Evolutionary conservation across 2,329 filamentous ascomycete species (phyloP), one percentile per base, ranked within the genome.

Genomic region (Pseudocercospora macadamiae): DNA sequence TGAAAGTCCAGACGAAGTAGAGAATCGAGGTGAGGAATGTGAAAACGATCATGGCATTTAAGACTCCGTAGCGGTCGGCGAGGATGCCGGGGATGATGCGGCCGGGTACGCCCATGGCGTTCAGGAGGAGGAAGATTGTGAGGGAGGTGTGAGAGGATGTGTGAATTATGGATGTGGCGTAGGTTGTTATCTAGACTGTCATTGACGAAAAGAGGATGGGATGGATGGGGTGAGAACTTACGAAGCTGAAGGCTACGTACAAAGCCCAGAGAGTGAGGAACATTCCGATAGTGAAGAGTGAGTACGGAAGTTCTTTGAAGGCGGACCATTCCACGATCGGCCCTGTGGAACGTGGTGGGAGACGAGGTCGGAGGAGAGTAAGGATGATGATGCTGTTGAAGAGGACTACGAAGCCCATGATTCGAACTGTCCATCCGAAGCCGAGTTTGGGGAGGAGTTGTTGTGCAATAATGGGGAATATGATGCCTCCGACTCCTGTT

Each of bases 361-460:
- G 21, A 16, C 44, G 42, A 21, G 45, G 25, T 37, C 55, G 52
- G 7, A 37, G 28, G 6, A 36, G 25, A n/a, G 39, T 19, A 12
- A 57, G 18, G 19, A 39, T 16, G 4, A 53, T 34, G 1, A 39
- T 23, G 36, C 28, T 49, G 9, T 39, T 51, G 32, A 54, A 60
- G 3, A 71, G 57, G 10, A 78, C 70, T 42, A 82, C 76, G 4
- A 68, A 84, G 0, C 76, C 83, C 12, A 81, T 70, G 32, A 82
- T 71, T 2, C 83, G 73, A 0, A 83, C 74, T 0, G 79, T 73
- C 82, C 82, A 85, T 9, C 73, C 78, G 55, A 83, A 85, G 2
- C 83, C 59, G 9, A 47, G 14, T 25, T 9, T 28, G 2, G 42
- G 42, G 0, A 47, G 42, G 2, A 47, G 14, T 14, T 47, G 19